Evolutionary conservation across 495 filamentous ascomycete species (phyloP), one percentile per base, ranked within the genome.

Genomic region (Penicillium silybi): DNA sequence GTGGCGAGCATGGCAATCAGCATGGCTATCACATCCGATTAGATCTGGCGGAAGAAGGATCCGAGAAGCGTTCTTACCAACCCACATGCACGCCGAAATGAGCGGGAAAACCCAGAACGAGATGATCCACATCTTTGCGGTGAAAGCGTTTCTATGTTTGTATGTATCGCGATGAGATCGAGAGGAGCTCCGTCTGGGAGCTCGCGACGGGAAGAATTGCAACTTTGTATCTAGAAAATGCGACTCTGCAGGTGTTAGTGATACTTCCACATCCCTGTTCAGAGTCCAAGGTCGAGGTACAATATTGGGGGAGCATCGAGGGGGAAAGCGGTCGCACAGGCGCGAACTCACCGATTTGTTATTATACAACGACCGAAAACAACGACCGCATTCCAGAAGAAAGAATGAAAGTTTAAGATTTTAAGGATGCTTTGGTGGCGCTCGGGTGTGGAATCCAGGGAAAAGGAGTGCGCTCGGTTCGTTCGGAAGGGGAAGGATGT

Each of bases 41-140:
- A 53, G 53, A 46, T 56, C 41, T 8, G 6, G 42, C 41, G 6
- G 9, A 20, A 18, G 9, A 42, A 17, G 19, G 8, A 38, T 7
- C 38, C 76, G 58, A 20, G 18, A 35, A 6, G 16, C 35, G 46
- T 8, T 51, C 65, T 70, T 84, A 75, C 83, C 80, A 44, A 95
- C 79, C 92, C 92, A 97, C 70, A 88, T 79, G 56, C 80, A 68
- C 47, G 85, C 85, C 52, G 88, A 89, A 46, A 96, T 77, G 45
- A 96, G 69, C 40, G 92, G 92, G 43, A 95, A 82, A 26, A 92
- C 65, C 89, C 90, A 86, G 53, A 79, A 81, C 16, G 78, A 80
- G 39, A 85, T 59, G 44, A 78, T 69, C 69, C 74, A 78, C 75
- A 79, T 78, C 19, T 50, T 70, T 44, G 43, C 57, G 27, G 17